Evolutionary conservation across 1,284 basidiomycete genomes (phyloP).

Genomic region (Sanguinoderma infundibulare): DNA sequence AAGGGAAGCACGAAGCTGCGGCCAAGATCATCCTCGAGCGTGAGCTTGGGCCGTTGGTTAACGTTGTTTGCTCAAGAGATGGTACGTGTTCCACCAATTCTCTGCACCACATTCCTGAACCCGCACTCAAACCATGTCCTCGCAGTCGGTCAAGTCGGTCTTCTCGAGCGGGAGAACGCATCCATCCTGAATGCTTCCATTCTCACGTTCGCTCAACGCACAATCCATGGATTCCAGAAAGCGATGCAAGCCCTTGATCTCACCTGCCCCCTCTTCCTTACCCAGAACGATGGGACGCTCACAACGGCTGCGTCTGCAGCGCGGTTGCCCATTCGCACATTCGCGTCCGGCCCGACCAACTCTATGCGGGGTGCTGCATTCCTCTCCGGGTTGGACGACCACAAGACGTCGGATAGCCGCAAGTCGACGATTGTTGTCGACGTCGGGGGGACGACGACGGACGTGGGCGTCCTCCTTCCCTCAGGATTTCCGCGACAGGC

Average conservation of each 20-base stretch:
- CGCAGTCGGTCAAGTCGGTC: constrained; percentile 56
- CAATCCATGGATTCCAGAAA: constrained; percentile 53
- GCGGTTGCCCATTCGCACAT: constrained; percentile 63
- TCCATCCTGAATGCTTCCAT: constrained; percentile 65
- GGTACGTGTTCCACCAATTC: constrained; percentile 28
- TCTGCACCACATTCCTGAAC: background rate
- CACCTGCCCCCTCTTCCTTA: constrained; percentile 58
- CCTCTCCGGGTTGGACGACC: constrained; percentile 48
- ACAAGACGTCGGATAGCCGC: constrained; percentile 29
- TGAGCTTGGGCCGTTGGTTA: constrained; percentile 42
- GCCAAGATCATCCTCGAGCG: constrained; percentile 46
- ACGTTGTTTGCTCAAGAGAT: constrained; percentile 47
- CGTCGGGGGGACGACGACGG: constrained; percentile 61
- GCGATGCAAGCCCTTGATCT: constrained; percentile 52
- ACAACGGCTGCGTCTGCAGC: constrained; percentile 54
- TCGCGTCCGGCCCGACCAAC: constrained; percentile 64
- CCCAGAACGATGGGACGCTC: constrained; percentile 64
- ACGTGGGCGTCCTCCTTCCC: constrained; percentile 54
- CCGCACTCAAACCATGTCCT: constrained; percentile 27
- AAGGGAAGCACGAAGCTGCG: constrained; percentile 49
- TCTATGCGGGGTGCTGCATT: constrained; percentile 66
- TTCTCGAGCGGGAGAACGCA: constrained; percentile 67
- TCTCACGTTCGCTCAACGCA: constrained; percentile 51
- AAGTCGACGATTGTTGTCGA: constrained; percentile 59
- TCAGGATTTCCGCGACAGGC: constrained; percentile 57